Conservation (phyloP, 169 alveolate genomes). For the Cryptosporidium ubiquitum region DNA sequence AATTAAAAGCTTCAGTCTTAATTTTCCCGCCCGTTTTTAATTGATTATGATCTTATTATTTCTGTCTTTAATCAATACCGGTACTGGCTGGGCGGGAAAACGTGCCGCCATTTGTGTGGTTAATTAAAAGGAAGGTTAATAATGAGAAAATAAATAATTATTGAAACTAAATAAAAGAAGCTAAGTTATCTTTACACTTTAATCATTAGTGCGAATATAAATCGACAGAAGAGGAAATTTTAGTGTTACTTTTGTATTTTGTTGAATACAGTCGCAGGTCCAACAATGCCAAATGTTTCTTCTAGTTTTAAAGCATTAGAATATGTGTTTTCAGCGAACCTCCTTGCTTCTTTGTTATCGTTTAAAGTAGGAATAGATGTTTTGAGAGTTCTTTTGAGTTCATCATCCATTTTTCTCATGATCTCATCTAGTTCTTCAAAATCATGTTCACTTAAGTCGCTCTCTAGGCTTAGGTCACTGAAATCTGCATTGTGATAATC, state of each 20-base stretch:
- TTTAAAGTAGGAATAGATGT: slow-evolving; percentile 33
- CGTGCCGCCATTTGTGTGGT: neutral
- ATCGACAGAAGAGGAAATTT: neutral
- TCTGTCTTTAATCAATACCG: slow-evolving; percentile 19
- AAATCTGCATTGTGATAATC: neutral
- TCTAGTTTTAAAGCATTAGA: slow-evolving; percentile 19
- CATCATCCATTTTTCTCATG: slow-evolving; percentile 61
- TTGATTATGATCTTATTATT: neutral
- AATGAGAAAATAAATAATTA: too few species aligned
- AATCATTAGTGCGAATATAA: too few species aligned
- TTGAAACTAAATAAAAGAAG: neutral
- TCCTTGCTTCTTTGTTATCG: slow-evolving; percentile 5
- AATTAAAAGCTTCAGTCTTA: neutral
- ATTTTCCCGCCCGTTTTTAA: neutral
- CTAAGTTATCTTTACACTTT: neutral
- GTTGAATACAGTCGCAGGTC: slow-evolving; percentile 31
- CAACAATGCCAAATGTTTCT: slow-evolving; percentile 49
- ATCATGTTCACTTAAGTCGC: slow-evolving; percentile 7
- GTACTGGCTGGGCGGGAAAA: neutral
- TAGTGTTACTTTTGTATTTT: slow-evolving; percentile 1
- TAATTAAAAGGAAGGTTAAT: neutral
- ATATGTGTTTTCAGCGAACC: slow-evolving; percentile 8
- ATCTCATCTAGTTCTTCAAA: slow-evolving; percentile 1
- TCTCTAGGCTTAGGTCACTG: neutral
- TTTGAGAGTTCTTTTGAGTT: slow-evolving; percentile 41